Evolutionary conservation across 768 basidiomycete species (phyloP).

Genomic region (Tephrocybe rancida): DNA sequence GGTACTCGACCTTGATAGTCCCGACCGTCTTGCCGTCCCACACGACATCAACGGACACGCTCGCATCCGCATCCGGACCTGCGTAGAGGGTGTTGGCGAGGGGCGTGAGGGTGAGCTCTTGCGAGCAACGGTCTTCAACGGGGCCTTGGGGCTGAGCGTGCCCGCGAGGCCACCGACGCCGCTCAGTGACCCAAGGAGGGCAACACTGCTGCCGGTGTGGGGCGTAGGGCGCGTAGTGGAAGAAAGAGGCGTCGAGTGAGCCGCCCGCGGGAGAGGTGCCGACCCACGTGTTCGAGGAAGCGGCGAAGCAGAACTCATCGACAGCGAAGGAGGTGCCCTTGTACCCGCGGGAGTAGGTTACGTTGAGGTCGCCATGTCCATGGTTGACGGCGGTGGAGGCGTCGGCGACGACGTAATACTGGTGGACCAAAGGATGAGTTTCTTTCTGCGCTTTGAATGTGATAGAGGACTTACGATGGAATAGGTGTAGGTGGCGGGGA

Average conservation of each 20-base stretch:
- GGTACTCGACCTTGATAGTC: conserved; percentile 37
- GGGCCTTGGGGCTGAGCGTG: conserved; percentile 33
- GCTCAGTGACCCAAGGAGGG: conserved; percentile 44
- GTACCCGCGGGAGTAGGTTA: conserved; percentile 51
- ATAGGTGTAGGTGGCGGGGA: conserved; percentile 52
- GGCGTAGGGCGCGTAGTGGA: conserved; percentile 42
- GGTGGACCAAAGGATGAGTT: neutral
- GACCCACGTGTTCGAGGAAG: conserved; percentile 38
- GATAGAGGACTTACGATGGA: conserved; percentile 37
- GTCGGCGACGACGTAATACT: conserved; percentile 49
- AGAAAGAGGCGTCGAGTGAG: conserved; percentile 42
- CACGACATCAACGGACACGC: conserved; percentile 38
- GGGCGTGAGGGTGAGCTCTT: conserved; percentile 38
- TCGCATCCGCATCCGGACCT: conserved; percentile 30
- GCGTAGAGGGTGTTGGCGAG: conserved; percentile 44
- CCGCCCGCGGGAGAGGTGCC: conserved; percentile 36
- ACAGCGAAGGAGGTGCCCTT: conserved; percentile 35
- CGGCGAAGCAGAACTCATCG: conserved; percentile 45
- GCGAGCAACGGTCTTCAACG: conserved; percentile 37
- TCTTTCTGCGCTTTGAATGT: neutral
- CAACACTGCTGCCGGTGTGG: conserved; percentile 41
- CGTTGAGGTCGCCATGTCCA: conserved; percentile 46
- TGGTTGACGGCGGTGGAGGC: conserved; percentile 46
- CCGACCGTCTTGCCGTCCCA: conserved; percentile 43
- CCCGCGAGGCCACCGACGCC: conserved; percentile 38